Evolutionary conservation across 2,329 filamentous ascomycete species (phyloP), one percentile per base, ranked within the genome.

Genomic region (Ophiostoma angusticollis): DNA sequence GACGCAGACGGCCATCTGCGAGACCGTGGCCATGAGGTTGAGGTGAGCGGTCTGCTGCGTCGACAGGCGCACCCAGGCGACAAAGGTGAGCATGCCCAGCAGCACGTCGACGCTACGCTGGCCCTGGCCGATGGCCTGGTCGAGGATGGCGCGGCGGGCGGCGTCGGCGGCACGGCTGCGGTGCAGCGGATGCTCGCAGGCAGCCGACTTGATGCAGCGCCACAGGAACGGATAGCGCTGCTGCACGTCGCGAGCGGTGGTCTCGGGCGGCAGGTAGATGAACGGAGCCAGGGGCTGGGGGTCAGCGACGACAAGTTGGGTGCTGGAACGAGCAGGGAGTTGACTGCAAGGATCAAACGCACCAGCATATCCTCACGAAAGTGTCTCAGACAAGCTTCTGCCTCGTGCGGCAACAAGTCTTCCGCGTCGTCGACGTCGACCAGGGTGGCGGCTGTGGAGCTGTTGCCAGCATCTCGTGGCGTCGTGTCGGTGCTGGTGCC

Each of bases 221-320:
- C 65, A 72, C 8, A 72, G 47, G 74, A 71, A 70, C 0, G 72
- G 69, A 3, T 57, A 52, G 14, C 61, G 52, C 8, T 49, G 49
- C 3, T 52, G 59, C 1, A 74, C 52, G n/a, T 54, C 45, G 25
- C 54, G 49, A 3, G 63, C 59, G 0, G 58, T 60, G 35, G 57
- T 54, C 13, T 55, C 51, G 0, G 54, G 41, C 0, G 59, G 53
- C 0, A 72, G 45, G 31, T 62, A 51, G 32, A 69, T 1, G 22
- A 45, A 38, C 4, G 43, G 40, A 1, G 37, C 35, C 2, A 42
- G 30, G 1, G 39, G 42, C 40, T 41, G 25, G 12, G 5, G 31
- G 5, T 4, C 5, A 16, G 52, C 32, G 67, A 66, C 0, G 68
- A 66, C 12, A 69, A 59, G 33, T 59, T 61, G 6, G 14, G 37